Percentiles rank a stretch among this genome's conserved stretches.
phyloP scores from a whole-genome alignment of 495 filamentous ascomycete genomes.

The Cudoniella acicularis region DNA sequence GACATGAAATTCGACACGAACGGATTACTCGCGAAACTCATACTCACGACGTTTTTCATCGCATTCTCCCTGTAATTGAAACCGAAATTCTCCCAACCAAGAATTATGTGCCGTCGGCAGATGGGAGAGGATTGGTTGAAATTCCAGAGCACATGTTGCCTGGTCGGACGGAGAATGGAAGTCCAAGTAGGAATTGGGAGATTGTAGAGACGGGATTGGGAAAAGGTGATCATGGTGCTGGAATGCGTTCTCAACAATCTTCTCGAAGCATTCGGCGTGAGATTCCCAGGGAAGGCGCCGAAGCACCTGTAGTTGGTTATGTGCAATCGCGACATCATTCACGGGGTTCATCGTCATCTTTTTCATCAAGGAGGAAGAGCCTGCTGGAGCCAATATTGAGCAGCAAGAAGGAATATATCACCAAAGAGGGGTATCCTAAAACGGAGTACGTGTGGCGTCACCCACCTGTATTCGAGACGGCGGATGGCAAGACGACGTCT shows the following conservation, averaged over 20 bases:
- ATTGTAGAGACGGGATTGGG: conserved; percentile 4
- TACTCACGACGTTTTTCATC: conserved; percentile 48
- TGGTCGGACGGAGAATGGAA: conserved; percentile 2
- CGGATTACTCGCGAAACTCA: conserved; percentile 53
- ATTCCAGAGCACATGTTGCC: conserved; percentile 15
- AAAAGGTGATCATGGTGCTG: neutral
- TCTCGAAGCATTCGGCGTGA: neutral
- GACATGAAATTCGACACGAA: conserved; percentile 47
- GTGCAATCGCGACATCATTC: neutral
- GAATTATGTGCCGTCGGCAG: conserved; percentile 15
- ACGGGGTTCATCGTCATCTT: neutral
- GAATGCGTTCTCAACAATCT: neutral
- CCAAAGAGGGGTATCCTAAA: conserved; percentile 14
- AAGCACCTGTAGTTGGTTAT: conserved; percentile 13
- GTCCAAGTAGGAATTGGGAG: conserved; percentile 10
- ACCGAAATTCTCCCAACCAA: conserved; percentile 24
- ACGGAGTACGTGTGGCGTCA: conserved; percentile 25
- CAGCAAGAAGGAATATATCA: conserved; percentile 21
- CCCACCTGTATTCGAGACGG: conserved; percentile 16
- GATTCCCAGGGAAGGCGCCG: conserved; percentile 1
- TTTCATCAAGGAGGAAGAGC: neutral
- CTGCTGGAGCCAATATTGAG: conserved; percentile 12
- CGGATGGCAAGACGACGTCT: neutral
- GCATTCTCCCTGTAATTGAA: conserved; percentile 46
- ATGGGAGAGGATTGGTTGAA: conserved; percentile 21